These are phyloP conservation scores for Streptanthus diversifolius DNA, from an alignment of 345 rosid species.

Conservation along the genomic window DNA sequence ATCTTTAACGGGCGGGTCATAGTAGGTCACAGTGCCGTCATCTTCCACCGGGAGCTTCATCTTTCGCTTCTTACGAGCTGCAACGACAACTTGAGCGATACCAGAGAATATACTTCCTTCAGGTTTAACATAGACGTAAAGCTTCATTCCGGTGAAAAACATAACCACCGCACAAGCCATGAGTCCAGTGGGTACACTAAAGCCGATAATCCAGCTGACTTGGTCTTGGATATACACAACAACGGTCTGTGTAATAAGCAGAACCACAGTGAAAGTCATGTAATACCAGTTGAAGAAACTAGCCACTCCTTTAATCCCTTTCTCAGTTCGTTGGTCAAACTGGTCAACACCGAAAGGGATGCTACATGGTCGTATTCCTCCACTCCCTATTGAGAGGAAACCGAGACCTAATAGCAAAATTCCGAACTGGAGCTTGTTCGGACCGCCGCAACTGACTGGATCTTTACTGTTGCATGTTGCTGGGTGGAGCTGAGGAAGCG, in stretches of 20 bases:
- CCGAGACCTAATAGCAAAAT: constrained; percentile 47
- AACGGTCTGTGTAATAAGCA: constrained; percentile 48
- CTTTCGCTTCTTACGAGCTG: constrained; percentile 51
- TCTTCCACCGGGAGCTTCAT: constrained; percentile 28
- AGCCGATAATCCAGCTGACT: constrained; percentile 74
- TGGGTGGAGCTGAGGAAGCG: constrained; percentile 65
- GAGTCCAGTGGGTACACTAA: constrained; percentile 62
- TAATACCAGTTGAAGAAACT: constrained; percentile 85
- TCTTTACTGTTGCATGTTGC: constrained; percentile 42
- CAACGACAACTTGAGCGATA: constrained; percentile 52
- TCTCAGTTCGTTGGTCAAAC: constrained; percentile 60
- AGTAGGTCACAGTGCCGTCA: constrained; percentile 41
- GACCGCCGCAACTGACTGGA: constrained; percentile 37
- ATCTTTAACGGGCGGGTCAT: constrained; percentile 34
- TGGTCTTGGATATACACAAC: constrained; percentile 74
- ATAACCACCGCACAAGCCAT: constrained; percentile 53
- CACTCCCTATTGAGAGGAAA: constrained; percentile 55
- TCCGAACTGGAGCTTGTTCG: constrained; percentile 44
- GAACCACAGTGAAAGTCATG: constrained; percentile 54
- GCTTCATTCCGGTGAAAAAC: constrained; percentile 55
- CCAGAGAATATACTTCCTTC: constrained; percentile 67
- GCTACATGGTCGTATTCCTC: constrained; percentile 83
- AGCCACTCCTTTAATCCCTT: constrained; percentile 54
- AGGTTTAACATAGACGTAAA: constrained; percentile 55
- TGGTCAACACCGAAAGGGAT: constrained; percentile 86